A percentile compares a stretch with the other conserved stretches of the same genome.
phyloP scores from a whole-genome alignment of 2,329 filamentous ascomycete genomes.

The Pseudopyrenochaeta lycopersici region DNA sequence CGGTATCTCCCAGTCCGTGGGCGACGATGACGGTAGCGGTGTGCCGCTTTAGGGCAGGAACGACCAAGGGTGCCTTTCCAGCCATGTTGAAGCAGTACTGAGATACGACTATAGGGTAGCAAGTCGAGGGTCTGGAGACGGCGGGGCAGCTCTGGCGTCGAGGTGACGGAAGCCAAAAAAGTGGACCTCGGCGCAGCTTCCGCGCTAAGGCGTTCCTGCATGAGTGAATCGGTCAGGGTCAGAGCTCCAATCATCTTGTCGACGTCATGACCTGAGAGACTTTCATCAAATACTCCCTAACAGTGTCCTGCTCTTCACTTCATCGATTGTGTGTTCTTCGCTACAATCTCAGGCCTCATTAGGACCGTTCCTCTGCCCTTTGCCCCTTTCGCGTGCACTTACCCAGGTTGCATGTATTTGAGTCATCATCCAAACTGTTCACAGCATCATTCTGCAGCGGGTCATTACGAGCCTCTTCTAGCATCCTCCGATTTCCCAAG shows the following conservation, averaged over 20 bases:
- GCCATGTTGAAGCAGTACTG: constrained; percentile 30
- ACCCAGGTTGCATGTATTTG: not conserved
- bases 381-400: not conserved
- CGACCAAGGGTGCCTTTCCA: constrained; percentile 66
- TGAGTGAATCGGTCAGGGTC: constrained; percentile 23
- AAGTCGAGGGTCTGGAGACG: constrained; percentile 11
- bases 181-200: constrained; percentile 24
- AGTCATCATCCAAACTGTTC: constrained; percentile 19
- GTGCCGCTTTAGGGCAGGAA: constrained; percentile 82
- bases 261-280: constrained; percentile 41
- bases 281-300: constrained; percentile 8
- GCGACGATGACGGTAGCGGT: constrained; percentile 95
- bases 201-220: constrained; percentile 34
- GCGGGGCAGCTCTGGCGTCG: constrained; percentile 20
- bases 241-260: constrained; percentile 41
- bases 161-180: constrained; percentile 2
- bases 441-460: constrained; percentile 6
- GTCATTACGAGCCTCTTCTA: constrained; percentile 5
- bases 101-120: constrained; percentile 4
- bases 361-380: not conserved
- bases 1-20: constrained; percentile 87
- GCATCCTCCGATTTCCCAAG: not conserved
- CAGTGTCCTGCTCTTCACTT: not conserved
- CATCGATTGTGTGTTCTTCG: not conserved
- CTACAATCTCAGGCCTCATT: not conserved